These are phyloP conservation scores for Suhomyces atakaporum DNA, from an alignment of 1,139 yeast genomes.

Conservation along the genomic window DNA sequence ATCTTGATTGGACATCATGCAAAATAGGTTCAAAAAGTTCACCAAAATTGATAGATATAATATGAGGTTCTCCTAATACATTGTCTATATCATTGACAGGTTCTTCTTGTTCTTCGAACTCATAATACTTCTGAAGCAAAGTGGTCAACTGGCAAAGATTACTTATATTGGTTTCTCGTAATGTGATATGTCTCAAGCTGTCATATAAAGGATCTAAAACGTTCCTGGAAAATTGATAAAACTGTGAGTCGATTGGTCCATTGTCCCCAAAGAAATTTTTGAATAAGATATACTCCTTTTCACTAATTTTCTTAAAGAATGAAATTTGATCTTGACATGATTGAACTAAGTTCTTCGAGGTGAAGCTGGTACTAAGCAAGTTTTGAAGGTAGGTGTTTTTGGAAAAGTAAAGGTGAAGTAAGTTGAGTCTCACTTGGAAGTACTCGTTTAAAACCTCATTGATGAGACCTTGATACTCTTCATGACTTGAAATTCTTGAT, in stretches of 20 bases:
- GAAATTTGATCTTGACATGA: constrained; percentile 61
- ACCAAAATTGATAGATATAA: constrained; percentile 47
- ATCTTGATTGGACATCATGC: constrained; percentile 75
- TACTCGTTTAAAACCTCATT: constrained; percentile 67
- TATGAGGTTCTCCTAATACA: constrained; percentile 3
- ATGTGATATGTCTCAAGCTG: constrained; percentile 59
- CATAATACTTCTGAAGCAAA: constrained; percentile 67
- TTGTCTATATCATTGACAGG: constrained; percentile 9
- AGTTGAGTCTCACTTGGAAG: constrained; percentile 54
- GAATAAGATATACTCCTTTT: constrained; percentile 63
- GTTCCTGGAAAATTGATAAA: constrained; percentile 59
- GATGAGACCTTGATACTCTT: constrained; percentile 67
- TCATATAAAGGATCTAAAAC: constrained; percentile 80
- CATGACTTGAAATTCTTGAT: constrained; percentile 45
- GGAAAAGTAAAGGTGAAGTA: constrained; percentile 41
- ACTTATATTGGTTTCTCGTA: constrained; percentile 68
- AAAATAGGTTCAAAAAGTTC: constrained; percentile 68
- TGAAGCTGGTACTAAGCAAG: constrained; percentile 4
- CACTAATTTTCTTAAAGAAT: constrained; percentile 57
- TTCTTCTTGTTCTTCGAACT: constrained; percentile 50
- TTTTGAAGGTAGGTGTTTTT: constrained; percentile 13
- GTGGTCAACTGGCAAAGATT: constrained; percentile 75
- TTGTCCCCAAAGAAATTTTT: constrained; percentile 45
- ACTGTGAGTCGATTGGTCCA: constrained; percentile 27
- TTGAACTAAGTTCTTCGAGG: constrained; percentile 44